phyloP scores from a whole-genome alignment of 805 yeast genomes.

The Kodamaea nitidulidarum region DNA sequence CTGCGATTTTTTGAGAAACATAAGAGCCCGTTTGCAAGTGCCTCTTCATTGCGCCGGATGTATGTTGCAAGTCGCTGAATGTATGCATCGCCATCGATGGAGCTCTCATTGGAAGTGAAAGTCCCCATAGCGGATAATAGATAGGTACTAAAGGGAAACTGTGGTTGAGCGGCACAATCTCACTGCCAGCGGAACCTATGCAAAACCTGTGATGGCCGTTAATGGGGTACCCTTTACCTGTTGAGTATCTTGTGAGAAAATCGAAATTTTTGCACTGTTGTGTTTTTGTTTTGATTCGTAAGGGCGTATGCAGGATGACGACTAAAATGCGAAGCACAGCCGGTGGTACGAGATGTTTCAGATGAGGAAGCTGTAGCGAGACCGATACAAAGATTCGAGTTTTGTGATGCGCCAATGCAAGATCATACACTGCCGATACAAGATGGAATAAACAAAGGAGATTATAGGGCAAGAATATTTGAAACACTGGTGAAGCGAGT shows the following conservation, averaged over 20 bases:
- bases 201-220: not conserved
- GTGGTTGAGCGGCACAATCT: not conserved
- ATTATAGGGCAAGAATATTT: no score
- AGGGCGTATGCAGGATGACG: conserved; percentile 1
- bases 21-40: conserved; percentile 54
- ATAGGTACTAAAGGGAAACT: not conserved
- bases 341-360: not conserved
- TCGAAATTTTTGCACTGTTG: conserved; percentile 4
- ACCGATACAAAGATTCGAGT: no score
- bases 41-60: conserved; percentile 53
- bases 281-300: conserved; percentile 5
- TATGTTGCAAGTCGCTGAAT: conserved; percentile 51
- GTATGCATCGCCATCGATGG: conserved; percentile 55
- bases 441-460: no score
- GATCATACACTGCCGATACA: no score
- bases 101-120: conserved; percentile 27
- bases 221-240: not conserved
- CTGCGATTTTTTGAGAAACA: conserved; percentile 44
- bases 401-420: no score
- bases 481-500: no score
- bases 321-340: no score
- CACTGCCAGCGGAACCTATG: not conserved
- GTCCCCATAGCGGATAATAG: conserved; percentile 16
- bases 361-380: not conserved
- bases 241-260: not conserved